Percentiles rank a stretch among this genome's conserved stretches.
Conservation (phyloP, 371 early-diverging fungal genomes). For the Mortierella sp. region DNA sequence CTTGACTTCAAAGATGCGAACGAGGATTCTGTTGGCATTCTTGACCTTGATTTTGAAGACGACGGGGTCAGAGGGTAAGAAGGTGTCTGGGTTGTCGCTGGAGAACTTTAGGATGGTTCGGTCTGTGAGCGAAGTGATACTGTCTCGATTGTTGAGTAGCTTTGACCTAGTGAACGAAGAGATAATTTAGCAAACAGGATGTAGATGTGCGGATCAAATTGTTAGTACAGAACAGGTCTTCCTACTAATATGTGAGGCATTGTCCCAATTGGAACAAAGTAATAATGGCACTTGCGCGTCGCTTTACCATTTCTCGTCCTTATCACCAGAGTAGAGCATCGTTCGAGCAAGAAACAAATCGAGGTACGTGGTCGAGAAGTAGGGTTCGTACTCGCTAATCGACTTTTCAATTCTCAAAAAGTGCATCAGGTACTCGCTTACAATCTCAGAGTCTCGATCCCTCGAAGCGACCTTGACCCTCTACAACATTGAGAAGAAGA, state of each 20-base stretch:
- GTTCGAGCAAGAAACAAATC: conserved; percentile 18
- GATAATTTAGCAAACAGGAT: too few relatives aligned
- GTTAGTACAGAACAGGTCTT: background rate
- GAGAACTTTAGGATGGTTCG: conserved; percentile 42
- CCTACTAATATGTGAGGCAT: background rate
- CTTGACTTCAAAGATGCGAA: conserved; percentile 56
- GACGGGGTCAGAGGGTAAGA: conserved; percentile 47
- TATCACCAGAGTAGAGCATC: conserved; percentile 42
- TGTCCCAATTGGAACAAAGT: background rate
- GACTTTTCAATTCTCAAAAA: conserved; percentile 30
- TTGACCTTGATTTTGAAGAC: conserved; percentile 48
- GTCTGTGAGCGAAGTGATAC: conserved; percentile 23
- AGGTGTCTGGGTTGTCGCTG: conserved; percentile 24
- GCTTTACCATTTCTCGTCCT: conserved; percentile 40
- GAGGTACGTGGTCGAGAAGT: conserved; percentile 28
- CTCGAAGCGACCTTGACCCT: conserved; percentile 22
- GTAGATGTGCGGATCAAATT: background rate
- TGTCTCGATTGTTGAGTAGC: background rate
- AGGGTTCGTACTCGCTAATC: conserved; percentile 16
- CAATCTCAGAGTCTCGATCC: conserved; percentile 22
- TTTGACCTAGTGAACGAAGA: conserved; percentile 19
- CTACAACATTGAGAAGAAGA: conserved; percentile 8
- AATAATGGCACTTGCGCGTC: too few relatives aligned
- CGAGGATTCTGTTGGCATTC: conserved; percentile 36
- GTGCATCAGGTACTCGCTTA: conserved; percentile 29